Conservation (phyloP, 1,139 yeast genomes). For the Yamadazyma atlantica region DNA sequence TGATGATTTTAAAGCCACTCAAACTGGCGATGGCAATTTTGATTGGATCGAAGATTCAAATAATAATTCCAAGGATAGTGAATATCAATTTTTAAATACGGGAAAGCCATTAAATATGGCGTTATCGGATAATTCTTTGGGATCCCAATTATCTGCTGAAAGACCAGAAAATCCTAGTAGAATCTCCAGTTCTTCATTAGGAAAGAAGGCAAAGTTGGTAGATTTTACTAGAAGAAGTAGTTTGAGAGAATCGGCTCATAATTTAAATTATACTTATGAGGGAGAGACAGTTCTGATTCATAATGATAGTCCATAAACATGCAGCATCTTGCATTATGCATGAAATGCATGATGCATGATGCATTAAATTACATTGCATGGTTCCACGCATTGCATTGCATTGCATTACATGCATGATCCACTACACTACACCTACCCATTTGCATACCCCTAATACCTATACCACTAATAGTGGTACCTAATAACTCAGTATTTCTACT, state of each 20-base stretch:
- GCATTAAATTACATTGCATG: too few relatives aligned
- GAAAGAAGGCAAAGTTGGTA: constrained; percentile 46
- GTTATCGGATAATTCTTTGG: constrained; percentile 12
- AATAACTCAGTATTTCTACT: too few relatives aligned
- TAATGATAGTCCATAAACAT: constrained; percentile 15
- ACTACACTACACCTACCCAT: too few relatives aligned
- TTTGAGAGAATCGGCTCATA: constrained; percentile 37
- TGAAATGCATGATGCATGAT: too few relatives aligned
- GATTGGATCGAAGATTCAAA: constrained; percentile 28
- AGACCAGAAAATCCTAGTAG: constrained; percentile 12
- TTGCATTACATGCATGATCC: too few relatives aligned
- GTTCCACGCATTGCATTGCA: too few relatives aligned
- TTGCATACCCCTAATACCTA: too few relatives aligned
- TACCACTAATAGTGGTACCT: too few relatives aligned
- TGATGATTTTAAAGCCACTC: constrained; percentile 33
- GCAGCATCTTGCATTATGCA: neutral
- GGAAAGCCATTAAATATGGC: constrained; percentile 14
- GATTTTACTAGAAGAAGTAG: constrained; percentile 53
- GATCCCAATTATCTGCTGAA: constrained; percentile 7
- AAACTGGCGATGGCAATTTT: constrained; percentile 25
- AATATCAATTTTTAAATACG: constrained; percentile 15
- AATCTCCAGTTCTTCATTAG: constrained; percentile 19
- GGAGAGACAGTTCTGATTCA: constrained; percentile 41
- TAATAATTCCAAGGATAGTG: constrained; percentile 8
- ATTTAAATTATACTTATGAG: constrained; percentile 20